phyloP scores from a whole-genome alignment of 257 asterid genomes.

The Solanum chilense region DNA sequence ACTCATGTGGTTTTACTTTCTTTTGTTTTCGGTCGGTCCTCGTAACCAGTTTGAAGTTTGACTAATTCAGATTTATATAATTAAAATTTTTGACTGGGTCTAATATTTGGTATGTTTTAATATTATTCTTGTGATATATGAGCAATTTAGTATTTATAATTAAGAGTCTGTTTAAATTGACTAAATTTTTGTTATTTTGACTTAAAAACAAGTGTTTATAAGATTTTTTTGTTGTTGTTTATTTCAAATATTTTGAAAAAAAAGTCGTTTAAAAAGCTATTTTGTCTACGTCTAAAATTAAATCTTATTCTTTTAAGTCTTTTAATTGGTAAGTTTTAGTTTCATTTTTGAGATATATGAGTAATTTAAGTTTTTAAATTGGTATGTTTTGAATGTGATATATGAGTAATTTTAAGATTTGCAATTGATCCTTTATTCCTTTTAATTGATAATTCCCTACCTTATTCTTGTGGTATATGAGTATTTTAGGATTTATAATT shows the following conservation, averaged over 20 bases:
- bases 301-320: too few species aligned
- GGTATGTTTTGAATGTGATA: neutral
- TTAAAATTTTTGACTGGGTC: neutral
- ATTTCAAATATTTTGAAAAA: too few species aligned
- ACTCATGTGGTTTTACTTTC: neutral
- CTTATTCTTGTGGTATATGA: neutral
- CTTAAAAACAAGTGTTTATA: neutral
- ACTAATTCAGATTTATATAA: neutral
- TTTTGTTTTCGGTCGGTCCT: accelerated
- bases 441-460: neutral
- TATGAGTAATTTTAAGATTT: neutral
- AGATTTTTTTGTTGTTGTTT: too few species aligned
- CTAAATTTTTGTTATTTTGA: too few species aligned
- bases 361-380: neutral
- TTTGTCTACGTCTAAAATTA: too few species aligned
- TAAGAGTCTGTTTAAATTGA: neutral
- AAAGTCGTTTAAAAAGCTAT: too few species aligned
- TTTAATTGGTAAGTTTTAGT: neutral
- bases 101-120: neutral
- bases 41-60: neutral
- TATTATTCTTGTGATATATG: neutral
- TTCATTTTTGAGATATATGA: neutral
- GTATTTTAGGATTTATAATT: neutral
- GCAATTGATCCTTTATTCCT: neutral
- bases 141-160: neutral